Evolutionary conservation across 1,284 basidiomycete species (phyloP).

Genomic region (Omphalotus olearius): DNA sequence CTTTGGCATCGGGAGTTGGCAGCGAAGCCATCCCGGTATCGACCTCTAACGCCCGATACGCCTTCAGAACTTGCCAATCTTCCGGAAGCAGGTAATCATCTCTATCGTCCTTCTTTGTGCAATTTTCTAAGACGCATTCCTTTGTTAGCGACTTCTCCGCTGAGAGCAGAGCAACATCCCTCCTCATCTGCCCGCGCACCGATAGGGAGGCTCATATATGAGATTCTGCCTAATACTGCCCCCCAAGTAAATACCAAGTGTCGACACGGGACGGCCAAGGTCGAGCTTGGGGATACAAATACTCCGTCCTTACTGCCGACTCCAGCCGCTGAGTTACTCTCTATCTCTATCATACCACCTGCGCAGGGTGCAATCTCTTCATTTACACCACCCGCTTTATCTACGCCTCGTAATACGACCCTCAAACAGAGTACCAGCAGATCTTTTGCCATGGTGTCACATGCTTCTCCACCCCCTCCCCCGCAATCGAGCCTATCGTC

Average conservation of each 20-base stretch:
- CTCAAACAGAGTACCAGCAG: background rate
- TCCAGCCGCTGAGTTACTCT: constrained; percentile 12
- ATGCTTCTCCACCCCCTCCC: background rate
- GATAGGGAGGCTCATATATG: constrained; percentile 52
- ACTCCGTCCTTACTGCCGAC: constrained; percentile 7
- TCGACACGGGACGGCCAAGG: constrained; percentile 9
- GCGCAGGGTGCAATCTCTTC: background rate
- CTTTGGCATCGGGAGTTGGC: constrained; percentile 73
- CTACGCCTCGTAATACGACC: background rate
- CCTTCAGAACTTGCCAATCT: constrained; percentile 20
- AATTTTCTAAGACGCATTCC: background rate
- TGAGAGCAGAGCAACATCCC: background rate
- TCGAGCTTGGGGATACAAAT: constrained; percentile 3
- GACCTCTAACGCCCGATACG: constrained; percentile 22
- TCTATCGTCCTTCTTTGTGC: no score
- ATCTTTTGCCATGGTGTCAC: constrained; percentile 2
- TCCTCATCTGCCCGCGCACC: constrained; percentile 22
- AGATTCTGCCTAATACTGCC: constrained; percentile 39
- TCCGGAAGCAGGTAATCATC: background rate
- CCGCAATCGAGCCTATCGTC: constrained; percentile 1
- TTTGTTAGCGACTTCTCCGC: constrained; percentile 1
- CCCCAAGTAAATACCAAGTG: constrained; percentile 16
- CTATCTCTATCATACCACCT: constrained; percentile 13
- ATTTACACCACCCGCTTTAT: background rate
- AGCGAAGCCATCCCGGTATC: constrained; percentile 22